A percentile compares a stretch with the other conserved stretches of the same genome.
These are phyloP conservation scores for Candolleomyces aberdarensis DNA, from an alignment of 768 basidiomycete species.

Conservation along the genomic window DNA sequence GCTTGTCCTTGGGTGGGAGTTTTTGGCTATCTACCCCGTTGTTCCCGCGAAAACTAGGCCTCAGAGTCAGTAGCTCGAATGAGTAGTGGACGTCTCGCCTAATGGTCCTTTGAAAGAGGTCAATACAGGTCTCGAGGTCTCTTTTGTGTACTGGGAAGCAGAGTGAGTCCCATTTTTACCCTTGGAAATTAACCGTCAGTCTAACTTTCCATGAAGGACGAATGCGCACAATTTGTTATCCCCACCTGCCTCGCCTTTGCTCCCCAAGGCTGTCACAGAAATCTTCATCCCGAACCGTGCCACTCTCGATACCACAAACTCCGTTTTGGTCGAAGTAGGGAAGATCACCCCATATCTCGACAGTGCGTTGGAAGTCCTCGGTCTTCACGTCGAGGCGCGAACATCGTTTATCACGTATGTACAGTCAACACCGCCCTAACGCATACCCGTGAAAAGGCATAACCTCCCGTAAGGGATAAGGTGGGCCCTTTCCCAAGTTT, in stretches of 20 bases:
- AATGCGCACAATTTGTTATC: not conserved
- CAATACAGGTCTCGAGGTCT: slow-evolving; percentile 22
- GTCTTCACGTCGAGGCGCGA: slow-evolving; percentile 41
- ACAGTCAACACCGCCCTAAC: too few species aligned
- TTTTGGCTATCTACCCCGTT: slow-evolving; percentile 33
- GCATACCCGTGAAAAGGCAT: too few species aligned
- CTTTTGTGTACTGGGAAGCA: slow-evolving; percentile 40
- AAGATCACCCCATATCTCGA: slow-evolving; percentile 36
- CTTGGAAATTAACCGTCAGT: too few species aligned
- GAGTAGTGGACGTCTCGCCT: slow-evolving; percentile 27
- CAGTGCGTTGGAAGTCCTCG: slow-evolving; percentile 24
- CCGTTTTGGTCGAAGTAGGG: slow-evolving; percentile 26
- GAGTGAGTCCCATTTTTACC: slow-evolving; percentile 21
- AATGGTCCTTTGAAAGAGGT: slow-evolving; percentile 29
- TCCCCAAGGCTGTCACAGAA: not conserved
- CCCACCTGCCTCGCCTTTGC: slow-evolving; percentile 1
- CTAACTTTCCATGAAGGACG: not conserved
- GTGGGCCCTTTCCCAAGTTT: too few species aligned
- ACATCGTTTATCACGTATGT: slow-evolving; percentile 46
- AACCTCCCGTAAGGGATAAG: too few species aligned
- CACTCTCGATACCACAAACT: slow-evolving; percentile 19
- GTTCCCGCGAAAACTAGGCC: slow-evolving; percentile 18
- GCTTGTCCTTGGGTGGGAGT: slow-evolving; percentile 27
- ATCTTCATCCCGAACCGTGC: slow-evolving; percentile 5
- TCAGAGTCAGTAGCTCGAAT: slow-evolving; percentile 22